These are phyloP conservation scores for Cnidoscolus chayamansa DNA, from an alignment of 441 rosid species.

Conservation along the genomic window DNA sequence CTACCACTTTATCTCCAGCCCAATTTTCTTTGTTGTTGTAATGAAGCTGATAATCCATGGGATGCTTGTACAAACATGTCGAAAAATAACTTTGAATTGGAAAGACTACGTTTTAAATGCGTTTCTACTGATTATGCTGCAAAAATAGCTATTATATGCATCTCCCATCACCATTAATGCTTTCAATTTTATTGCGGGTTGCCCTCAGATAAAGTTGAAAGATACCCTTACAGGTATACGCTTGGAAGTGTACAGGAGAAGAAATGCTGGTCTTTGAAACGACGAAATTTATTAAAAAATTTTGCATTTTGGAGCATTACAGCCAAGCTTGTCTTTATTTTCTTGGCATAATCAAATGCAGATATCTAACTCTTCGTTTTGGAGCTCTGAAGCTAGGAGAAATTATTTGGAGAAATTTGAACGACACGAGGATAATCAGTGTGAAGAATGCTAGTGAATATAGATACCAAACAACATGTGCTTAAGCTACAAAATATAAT, in stretches of 20 bases:
- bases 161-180: neutral
- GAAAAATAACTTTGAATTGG: constrained; percentile 30
- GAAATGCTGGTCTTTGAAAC: neutral
- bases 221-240: neutral
- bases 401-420: too few species aligned
- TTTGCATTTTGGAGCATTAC: too few species aligned
- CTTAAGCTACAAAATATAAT: too few species aligned
- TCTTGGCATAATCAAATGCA: too few species aligned
- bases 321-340: too few species aligned
- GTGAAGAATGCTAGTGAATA: too few species aligned
- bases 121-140: too few species aligned
- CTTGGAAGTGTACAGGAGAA: neutral
- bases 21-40: constrained; percentile 16
- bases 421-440: too few species aligned
- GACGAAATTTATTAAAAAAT: too few species aligned
- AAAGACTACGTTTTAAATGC: constrained; percentile 9
- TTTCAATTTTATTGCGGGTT: neutral
- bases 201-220: neutral
- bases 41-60: constrained; percentile 25
- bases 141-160: neutral
- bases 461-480: too few species aligned
- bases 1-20: constrained; percentile 23
- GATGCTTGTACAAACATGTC: constrained; percentile 42
- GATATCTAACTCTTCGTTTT: too few species aligned
- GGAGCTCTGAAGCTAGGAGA: too few species aligned